A percentile compares a stretch with the other conserved stretches of the same genome.
Conservation (phyloP, 208 protist species). For the Trypanosoma lewisi region DNA sequence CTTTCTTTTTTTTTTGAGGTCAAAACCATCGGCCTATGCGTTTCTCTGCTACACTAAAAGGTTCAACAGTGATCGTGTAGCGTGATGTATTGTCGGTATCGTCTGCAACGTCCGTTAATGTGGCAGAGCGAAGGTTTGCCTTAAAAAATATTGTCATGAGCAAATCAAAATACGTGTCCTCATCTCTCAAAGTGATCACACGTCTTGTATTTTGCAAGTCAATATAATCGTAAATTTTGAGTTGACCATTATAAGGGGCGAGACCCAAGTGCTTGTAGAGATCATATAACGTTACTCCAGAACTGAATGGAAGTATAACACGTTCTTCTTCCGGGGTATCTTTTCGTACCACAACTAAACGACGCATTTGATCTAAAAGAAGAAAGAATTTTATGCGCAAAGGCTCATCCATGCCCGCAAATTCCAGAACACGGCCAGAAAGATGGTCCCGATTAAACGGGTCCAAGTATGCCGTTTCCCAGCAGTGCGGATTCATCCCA, state of each 20-base stretch:
- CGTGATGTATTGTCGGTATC: conserved; percentile 68
- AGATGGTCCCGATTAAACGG: conserved; percentile 83
- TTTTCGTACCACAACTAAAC: conserved; percentile 65
- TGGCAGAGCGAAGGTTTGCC: conserved; percentile 56
- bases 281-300: conserved; percentile 75
- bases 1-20: too few species aligned
- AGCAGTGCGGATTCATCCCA: conserved; percentile 76
- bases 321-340: conserved; percentile 46
- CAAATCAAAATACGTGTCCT: conserved; percentile 86
- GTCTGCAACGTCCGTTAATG: conserved; percentile 65
- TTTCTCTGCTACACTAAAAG: conserved; percentile 56
- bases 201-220: conserved; percentile 54
- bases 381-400: conserved; percentile 57
- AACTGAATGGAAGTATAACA: conserved; percentile 51
- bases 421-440: conserved; percentile 86
- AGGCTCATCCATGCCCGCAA: conserved; percentile 52
- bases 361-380: conserved; percentile 78
- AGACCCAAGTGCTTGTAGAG: conserved; percentile 63
- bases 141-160: conserved; percentile 73
- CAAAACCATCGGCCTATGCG: conserved; percentile 79
- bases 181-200: conserved; percentile 63
- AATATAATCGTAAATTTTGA: conserved; percentile 84
- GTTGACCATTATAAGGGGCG: conserved; percentile 69
- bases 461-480: conserved; percentile 72
- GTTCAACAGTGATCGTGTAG: conserved; percentile 82